Evolutionary conservation across 73 alveolate genomes (phyloP).

Genomic region (Blepharisma japonicum): DNA sequence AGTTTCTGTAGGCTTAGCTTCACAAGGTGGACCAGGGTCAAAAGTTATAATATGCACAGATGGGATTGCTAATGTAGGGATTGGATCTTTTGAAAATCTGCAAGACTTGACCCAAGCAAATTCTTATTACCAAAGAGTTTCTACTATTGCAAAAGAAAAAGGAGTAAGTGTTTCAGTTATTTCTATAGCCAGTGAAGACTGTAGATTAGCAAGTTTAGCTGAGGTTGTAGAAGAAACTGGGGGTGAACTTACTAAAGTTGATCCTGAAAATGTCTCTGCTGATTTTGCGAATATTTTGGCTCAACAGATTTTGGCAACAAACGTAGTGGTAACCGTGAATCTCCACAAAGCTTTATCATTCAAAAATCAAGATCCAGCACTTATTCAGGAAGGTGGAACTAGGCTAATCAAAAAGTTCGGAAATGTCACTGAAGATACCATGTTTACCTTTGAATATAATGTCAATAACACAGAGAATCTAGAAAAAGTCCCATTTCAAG

Average conservation of each 20-base stretch:
- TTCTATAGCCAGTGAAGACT: slow-evolving; percentile 85
- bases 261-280: slow-evolving; percentile 72
- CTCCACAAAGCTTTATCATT: slow-evolving; percentile 79
- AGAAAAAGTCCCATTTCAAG: slow-evolving; percentile 74
- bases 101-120: slow-evolving; percentile 25
- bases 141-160: slow-evolving; percentile 67
- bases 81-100: slow-evolving; percentile 70
- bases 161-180: slow-evolving; percentile 75
- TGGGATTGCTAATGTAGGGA: slow-evolving; percentile 93
- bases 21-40: slow-evolving; percentile 82
- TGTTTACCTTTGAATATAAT: slow-evolving; percentile 79
- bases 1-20: slow-evolving; percentile 68
- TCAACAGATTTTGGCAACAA: slow-evolving; percentile 75
- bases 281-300: slow-evolving; percentile 77
- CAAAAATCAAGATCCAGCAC: slow-evolving; percentile 40
- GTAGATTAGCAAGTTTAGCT: slow-evolving; percentile 71
- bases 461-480: slow-evolving; percentile 56
- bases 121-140: slow-evolving; percentile 74
- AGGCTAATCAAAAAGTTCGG: slow-evolving; percentile 72
- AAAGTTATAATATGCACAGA: slow-evolving; percentile 90
- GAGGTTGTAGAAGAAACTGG: slow-evolving; percentile 75
- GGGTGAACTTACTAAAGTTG: slow-evolving; percentile 83
- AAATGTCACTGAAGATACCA: slow-evolving; percentile 73
- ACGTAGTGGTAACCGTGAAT: slow-evolving; percentile 65
- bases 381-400: not conserved